phyloP scores from a whole-genome alignment of 345 rosid genomes.

The Salix koriyanagi region DNA sequence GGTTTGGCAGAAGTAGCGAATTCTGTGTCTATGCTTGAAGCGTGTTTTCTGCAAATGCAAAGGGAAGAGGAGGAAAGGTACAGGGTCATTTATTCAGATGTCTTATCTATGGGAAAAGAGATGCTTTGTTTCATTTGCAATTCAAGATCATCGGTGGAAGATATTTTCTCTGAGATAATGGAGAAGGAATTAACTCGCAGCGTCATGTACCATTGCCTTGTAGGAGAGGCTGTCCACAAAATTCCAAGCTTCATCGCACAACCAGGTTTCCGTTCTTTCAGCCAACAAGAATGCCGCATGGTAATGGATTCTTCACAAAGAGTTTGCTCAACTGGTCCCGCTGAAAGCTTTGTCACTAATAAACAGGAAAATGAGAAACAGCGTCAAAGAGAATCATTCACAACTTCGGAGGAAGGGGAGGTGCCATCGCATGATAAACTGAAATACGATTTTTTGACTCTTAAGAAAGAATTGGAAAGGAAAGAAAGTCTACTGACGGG shows the following conservation, averaged over 20 bases:
- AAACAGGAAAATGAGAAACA: conserved; percentile 21
- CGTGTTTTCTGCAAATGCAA: conserved; percentile 49
- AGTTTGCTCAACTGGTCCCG: conserved; percentile 12
- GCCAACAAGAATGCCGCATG: conserved; percentile 22
- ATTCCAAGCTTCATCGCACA: conserved; percentile 27
- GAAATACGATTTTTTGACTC: conserved; percentile 44
- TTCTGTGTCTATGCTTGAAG: conserved; percentile 60
- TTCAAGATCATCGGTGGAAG: conserved; percentile 55
- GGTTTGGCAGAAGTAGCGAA: conserved; percentile 41
- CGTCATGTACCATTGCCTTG: conserved; percentile 47
- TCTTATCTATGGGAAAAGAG: conserved; percentile 45
- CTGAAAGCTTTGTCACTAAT: conserved; percentile 12
- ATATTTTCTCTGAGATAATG: conserved; percentile 44
- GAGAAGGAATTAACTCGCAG: conserved; percentile 54
- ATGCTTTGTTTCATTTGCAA: conserved; percentile 31
- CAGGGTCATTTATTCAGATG: conserved; percentile 42
- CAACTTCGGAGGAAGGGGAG: conserved; percentile 32
- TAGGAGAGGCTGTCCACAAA: conserved; percentile 35
- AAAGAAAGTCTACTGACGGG: conserved; percentile 73
- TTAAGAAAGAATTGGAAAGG: conserved; percentile 70
- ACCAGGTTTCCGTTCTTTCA: conserved; percentile 9
- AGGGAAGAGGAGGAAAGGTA: conserved; percentile 51
- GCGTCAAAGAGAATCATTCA: conserved; percentile 23
- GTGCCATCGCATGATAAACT: conserved; percentile 27
- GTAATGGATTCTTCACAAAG: conserved; percentile 10